Evolutionary conservation across 2,329 filamentous ascomycete genomes (phyloP).

Genomic region (Fusarium sp.): DNA sequence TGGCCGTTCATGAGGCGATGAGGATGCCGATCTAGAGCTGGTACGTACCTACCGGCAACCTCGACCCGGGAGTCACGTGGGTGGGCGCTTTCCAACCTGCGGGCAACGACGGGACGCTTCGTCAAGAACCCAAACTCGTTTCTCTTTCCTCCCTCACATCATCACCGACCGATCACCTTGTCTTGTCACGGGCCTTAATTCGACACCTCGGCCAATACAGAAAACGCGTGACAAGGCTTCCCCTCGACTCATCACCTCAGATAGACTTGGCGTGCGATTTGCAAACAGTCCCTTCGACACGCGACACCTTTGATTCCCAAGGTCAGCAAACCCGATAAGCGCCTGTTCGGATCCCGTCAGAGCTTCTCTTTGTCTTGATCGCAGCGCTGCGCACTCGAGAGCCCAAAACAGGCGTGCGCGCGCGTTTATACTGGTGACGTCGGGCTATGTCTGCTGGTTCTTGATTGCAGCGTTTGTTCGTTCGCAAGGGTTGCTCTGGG

Average conservation of each 20-base stretch:
- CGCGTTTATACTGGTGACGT: constrained; percentile 28
- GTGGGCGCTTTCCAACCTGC: neutral
- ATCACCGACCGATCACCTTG: neutral
- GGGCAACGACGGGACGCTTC: constrained; percentile 18
- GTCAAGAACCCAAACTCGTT: constrained; percentile 8
- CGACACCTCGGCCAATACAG: neutral
- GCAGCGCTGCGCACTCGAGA: constrained; percentile 13
- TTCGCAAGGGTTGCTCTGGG: constrained; percentile 40
- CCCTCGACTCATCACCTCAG: neutral
- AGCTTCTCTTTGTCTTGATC: constrained; percentile 15
- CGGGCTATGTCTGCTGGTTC: constrained; percentile 36
- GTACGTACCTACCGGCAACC: constrained; percentile 15
- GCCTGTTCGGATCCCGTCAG: constrained; percentile 5
- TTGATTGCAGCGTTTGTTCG: constrained; percentile 27
- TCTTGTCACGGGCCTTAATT: neutral
- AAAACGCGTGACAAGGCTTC: neutral
- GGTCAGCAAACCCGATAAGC: constrained; percentile 11
- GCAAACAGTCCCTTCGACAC: constrained; percentile 9
- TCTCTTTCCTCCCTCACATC: neutral
- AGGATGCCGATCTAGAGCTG: neutral
- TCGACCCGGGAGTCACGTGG: constrained; percentile 24
- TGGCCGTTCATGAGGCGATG: neutral
- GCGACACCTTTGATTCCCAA: constrained; percentile 10
- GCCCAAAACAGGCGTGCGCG: constrained; percentile 13
- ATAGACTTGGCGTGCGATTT: constrained; percentile 13